Evolutionary conservation across 2,329 filamentous ascomycete genomes (phyloP).

Genomic region (Curvularia eragrostidis): DNA sequence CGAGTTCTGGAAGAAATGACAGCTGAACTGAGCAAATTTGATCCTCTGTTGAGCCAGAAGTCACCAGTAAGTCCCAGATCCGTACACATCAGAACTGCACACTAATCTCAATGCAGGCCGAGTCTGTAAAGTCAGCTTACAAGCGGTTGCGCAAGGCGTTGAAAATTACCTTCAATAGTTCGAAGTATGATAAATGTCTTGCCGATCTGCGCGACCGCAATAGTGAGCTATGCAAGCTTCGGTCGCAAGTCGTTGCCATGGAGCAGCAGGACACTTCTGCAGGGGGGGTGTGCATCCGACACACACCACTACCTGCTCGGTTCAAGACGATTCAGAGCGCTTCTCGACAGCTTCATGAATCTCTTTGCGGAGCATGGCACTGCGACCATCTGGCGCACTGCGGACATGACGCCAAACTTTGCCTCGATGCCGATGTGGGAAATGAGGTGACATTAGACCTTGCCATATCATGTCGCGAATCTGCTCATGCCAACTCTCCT

Average conservation of each 20-base stretch:
- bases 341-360: constrained; percentile 33
- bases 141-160: constrained; percentile 20
- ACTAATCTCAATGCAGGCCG: constrained; percentile 12
- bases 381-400: constrained; percentile 27
- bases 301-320: constrained; percentile 11
- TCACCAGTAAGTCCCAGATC: background rate
- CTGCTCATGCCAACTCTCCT: background rate
- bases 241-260: constrained; percentile 25
- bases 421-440: constrained; percentile 27
- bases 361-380: constrained; percentile 31
- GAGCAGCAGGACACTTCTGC: constrained; percentile 15
- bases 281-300: background rate
- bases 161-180: constrained; percentile 27
- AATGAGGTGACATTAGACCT: constrained; percentile 32
- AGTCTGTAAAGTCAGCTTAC: constrained; percentile 24
- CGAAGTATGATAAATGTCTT: constrained; percentile 25
- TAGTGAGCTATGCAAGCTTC: constrained; percentile 14
- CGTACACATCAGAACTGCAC: background rate
- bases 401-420: constrained; percentile 34
- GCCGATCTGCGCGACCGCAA: constrained; percentile 26
- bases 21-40: background rate
- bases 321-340: constrained; percentile 20
- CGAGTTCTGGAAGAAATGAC: background rate
- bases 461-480: constrained; percentile 30
- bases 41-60: background rate